These are phyloP conservation scores for Mycena belliarum DNA, from an alignment of 768 basidiomycete species.

Conservation along the genomic window DNA sequence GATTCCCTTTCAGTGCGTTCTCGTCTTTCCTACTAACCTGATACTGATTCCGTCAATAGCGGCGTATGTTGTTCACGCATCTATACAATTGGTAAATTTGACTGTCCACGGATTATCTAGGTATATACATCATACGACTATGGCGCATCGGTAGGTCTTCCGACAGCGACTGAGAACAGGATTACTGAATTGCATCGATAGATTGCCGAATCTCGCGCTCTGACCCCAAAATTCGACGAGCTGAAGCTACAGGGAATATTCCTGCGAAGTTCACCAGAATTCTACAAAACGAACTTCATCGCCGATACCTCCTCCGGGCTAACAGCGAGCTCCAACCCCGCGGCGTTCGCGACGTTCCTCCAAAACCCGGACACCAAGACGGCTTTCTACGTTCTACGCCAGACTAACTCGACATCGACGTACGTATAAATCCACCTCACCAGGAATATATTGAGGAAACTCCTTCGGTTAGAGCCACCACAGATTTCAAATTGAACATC, in stretches of 20 bases:
- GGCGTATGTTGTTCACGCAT: background rate
- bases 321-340: constrained; percentile 39
- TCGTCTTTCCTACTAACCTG: constrained; percentile 24
- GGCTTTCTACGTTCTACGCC: constrained; percentile 71
- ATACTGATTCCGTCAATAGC: background rate
- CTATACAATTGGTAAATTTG: background rate
- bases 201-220: constrained; percentile 65
- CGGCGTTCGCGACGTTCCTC: constrained; percentile 61
- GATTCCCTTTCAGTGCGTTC: constrained; percentile 76
- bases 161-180: background rate
- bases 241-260: constrained; percentile 79
- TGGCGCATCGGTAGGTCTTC: constrained; percentile 51
- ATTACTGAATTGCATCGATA: constrained; percentile 17
- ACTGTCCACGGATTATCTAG: background rate
- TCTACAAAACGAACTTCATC: constrained; percentile 78
- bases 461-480: constrained; percentile 39
- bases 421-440: constrained; percentile 33
- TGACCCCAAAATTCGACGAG: constrained; percentile 73
- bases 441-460: background rate
- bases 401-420: constrained; percentile 67
- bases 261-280: constrained; percentile 75
- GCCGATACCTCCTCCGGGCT: constrained; percentile 59
- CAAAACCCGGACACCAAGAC: constrained; percentile 67
- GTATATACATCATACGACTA: constrained; percentile 73
- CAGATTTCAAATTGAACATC: constrained; percentile 61